Evolutionary conservation across 2,329 filamentous ascomycete genomes (phyloP), one percentile per base, ranked within the genome.

Genomic region (Phyllosticta paracitricarpa): DNA sequence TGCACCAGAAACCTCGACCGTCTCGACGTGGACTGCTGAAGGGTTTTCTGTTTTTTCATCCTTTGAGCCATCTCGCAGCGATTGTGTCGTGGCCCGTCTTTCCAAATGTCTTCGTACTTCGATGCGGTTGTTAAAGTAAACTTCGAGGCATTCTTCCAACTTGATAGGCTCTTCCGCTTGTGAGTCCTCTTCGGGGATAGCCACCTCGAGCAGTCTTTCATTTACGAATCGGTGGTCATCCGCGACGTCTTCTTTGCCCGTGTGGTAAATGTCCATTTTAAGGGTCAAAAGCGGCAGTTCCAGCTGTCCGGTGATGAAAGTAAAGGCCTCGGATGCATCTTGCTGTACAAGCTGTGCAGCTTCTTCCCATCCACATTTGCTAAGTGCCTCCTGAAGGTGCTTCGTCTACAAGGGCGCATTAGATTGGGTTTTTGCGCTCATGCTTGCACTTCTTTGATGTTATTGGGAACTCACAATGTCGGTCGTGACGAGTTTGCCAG

Each of bases 161-260:
- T 87, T 91, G 64, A 97, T 82, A 2, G 82, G 80, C 62, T 84
- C 85, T 25, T 85, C 86, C 54, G 89, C 84, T 6, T 75, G 69
- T 5, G 85, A 81, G 57, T 89, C 86, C 1, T 84, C 80, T 57
- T 89, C 85, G 0, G 91, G 89, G n/a, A 99, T 89, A 0, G 91
- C 92, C 51, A 99, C 84, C 69, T 97, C 94, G 6, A 99, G 79
- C 24, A 97, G 77, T 59, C 94, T 82, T 75, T 99, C 94, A 66
- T 96, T 93, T 59, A 97, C 86, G 62, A 96, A 90, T 71, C 95
- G 96, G 78, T 97, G 93, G 69, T 99, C 94, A 66, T 95, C 91
- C 51, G 85, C 84, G 57, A 88, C 87, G 64, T 88, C 84, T 68
- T 89, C 88, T 69, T 89, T 91, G 14, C 93, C 94, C 25, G 91